These are phyloP conservation scores for Cicer yamashitae DNA, from an alignment of 306 rosid species.

Conservation along the genomic window DNA sequence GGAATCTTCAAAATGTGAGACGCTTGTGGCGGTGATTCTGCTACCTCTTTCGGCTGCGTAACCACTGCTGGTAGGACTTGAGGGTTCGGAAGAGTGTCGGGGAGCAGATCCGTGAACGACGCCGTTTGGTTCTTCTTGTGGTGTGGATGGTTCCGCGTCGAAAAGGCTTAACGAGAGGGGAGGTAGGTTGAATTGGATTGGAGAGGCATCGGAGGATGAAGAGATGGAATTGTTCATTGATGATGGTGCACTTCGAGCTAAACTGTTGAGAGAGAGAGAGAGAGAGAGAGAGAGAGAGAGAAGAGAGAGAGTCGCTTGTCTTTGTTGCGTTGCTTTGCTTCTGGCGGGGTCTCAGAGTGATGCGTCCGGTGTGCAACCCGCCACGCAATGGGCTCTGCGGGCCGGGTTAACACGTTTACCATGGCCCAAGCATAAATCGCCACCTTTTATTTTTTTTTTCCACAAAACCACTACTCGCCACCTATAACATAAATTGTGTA, in stretches of 20 bases:
- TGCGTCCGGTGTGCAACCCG: neutral
- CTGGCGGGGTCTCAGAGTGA: neutral
- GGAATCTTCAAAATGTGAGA: constrained; percentile 55
- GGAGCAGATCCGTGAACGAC: constrained; percentile 50
- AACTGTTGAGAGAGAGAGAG: neutral
- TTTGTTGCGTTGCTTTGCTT: constrained; percentile 5
- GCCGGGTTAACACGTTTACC: neutral
- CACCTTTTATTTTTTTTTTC: too few species aligned
- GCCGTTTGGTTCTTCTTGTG: constrained; percentile 50
- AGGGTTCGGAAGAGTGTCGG: constrained; percentile 46
- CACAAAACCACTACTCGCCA: too few species aligned
- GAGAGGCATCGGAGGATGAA: constrained; percentile 43
- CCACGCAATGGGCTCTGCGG: neutral
- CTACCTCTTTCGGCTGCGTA: constrained; percentile 83
- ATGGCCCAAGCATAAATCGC: neutral
- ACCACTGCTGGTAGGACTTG: constrained; percentile 82
- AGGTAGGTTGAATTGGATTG: constrained; percentile 55
- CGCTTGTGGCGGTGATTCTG: constrained; percentile 59
- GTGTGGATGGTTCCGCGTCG: constrained; percentile 40
- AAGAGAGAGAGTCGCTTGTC: neutral
- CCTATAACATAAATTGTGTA: too few species aligned
- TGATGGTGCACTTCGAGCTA: constrained; percentile 27
- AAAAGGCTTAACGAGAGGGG: constrained; percentile 57
- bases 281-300: neutral
- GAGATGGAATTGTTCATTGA: constrained; percentile 44